Evolutionary conservation across 441 rosid genomes (phyloP).

Genomic region (Aleurites moluccanus): DNA sequence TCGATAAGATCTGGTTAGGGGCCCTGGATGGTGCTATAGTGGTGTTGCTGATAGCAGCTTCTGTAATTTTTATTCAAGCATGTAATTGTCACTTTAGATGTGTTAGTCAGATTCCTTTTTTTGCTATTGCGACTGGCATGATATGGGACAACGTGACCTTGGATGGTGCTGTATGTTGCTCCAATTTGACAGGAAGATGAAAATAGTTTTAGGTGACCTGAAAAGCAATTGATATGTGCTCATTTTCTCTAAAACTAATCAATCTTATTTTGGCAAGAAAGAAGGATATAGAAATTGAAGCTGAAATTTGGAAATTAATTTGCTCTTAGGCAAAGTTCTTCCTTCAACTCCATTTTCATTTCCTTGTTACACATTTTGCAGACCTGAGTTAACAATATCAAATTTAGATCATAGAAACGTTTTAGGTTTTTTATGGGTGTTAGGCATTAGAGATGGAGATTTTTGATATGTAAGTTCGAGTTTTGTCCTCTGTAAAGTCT

Average conservation of each 20-base stretch:
- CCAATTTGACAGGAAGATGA: not conserved
- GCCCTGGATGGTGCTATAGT: not conserved
- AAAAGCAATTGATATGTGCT: not conserved
- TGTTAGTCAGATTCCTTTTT: not conserved
- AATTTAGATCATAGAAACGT: not conserved
- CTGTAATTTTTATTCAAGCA: slow-evolving; percentile 8
- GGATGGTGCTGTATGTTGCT: not conserved
- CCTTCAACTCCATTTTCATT: not conserved
- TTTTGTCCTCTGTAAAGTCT: not conserved
- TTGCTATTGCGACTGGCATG: not conserved
- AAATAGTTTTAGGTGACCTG: not conserved
- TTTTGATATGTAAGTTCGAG: not conserved
- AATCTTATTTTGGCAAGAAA: not conserved
- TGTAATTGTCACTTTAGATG: not conserved
- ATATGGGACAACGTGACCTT: not conserved
- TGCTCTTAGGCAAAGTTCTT: not conserved
- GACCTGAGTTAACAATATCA: not conserved
- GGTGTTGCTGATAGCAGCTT: not conserved
- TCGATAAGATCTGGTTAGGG: not conserved
- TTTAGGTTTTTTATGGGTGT: not conserved
- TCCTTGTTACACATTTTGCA: not conserved
- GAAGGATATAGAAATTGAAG: not conserved
- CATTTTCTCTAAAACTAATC: not conserved
- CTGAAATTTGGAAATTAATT: not conserved
- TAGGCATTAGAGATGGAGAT: not conserved